phyloP scores from a whole-genome alignment of 345 rosid species.

The Brassica juncea region DNA sequence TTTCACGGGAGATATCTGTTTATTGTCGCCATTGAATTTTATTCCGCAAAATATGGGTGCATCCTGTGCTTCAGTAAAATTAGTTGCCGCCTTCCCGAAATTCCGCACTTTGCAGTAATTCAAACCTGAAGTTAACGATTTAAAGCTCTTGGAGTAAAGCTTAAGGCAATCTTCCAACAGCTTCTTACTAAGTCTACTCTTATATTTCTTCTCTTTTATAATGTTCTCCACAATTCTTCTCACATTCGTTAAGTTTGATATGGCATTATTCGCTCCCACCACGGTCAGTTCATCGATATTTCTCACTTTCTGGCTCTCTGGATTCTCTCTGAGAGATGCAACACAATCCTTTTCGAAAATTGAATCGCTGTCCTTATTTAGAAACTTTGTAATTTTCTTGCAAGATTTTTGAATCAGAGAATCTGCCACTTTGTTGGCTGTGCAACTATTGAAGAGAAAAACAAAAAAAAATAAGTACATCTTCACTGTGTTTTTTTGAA shows the following conservation, averaged over 20 bases:
- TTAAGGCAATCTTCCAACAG: neutral
- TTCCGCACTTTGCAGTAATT: neutral
- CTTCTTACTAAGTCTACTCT: neutral
- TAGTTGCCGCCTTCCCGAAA: neutral
- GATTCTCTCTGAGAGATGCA: neutral
- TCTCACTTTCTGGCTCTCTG: neutral
- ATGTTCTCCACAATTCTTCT: neutral
- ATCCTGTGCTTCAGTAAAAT: neutral
- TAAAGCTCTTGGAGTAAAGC: neutral
- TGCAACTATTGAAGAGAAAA: neutral
- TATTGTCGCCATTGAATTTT: neutral
- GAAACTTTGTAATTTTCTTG: neutral
- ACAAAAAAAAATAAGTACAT: neutral
- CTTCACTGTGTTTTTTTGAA: neutral
- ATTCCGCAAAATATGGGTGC: neutral
- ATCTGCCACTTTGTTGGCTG: neutral
- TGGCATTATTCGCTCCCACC: neutral
- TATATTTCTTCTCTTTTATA: neutral
- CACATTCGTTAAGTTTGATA: neutral
- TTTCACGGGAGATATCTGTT: neutral
- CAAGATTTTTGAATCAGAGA: neutral
- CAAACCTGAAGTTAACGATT: neutral
- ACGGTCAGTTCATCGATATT: neutral
- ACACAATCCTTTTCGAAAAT: neutral
- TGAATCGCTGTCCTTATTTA: neutral